Conservation (phyloP, 2,329 filamentous ascomycete species). For the Fusarium coicis region DNA sequence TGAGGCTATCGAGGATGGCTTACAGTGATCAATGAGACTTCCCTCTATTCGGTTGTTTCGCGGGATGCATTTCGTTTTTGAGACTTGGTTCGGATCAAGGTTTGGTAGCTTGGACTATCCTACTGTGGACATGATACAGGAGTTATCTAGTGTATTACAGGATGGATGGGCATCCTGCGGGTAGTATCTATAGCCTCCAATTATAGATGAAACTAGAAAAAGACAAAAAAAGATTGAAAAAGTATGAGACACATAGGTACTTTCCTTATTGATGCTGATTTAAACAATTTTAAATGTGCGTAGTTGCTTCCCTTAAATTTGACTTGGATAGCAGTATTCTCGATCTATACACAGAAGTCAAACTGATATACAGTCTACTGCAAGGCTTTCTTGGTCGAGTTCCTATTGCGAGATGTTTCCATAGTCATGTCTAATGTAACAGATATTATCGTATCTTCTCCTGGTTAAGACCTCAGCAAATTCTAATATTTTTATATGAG, state of each 20-base stretch:
- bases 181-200: rapidly evolving
- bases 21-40: neutral
- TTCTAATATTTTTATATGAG: neutral
- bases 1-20: neutral
- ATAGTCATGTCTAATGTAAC: neutral
- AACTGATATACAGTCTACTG: neutral
- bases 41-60: neutral
- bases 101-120: neutral
- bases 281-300: neutral
- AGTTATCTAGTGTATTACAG: neutral
- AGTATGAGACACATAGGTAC: neutral
- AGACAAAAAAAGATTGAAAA: rapidly evolving
- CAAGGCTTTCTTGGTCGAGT: neutral
- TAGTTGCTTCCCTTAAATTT: too few relatives aligned
- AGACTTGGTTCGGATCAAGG: neutral
- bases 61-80: too few relatives aligned
- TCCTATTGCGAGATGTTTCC: neutral
- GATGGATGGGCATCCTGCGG: neutral
- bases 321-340: neutral
- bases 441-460: neutral
- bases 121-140: neutral
- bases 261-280: neutral
- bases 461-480: too few relatives aligned
- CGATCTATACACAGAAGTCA: too few relatives aligned
- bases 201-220: neutral